Base-by-base conservation (phyloP, 441 rosid genomes). In the Geranium incanum region DNA sequence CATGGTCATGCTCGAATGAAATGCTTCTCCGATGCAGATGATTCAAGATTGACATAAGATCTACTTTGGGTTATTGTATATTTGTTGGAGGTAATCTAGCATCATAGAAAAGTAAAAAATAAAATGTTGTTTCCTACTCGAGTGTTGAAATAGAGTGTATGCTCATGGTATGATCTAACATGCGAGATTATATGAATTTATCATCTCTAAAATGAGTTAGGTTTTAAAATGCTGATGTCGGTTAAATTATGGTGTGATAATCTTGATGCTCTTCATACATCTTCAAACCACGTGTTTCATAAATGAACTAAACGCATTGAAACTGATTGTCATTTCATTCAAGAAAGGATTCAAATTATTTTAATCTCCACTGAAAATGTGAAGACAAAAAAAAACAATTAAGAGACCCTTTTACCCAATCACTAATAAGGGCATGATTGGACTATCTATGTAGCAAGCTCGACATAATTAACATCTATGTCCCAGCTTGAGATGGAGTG, bases 391-490 rank as follows among this genome's bases (percentile, higher is more conserved):
- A 23, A 23, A 23, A 23, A 23, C n/a, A n/a, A 95, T 23, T 23
- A 23, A 1, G 33, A 23, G 33, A 23, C 33, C 33, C 33, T 0
- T 23, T 23, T 23, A 23, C 33, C 33, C 33, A 23, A 23, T 23
- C 33, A 0, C 33, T 23, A 23, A 23, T 23, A 23, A n/a, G 33
- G 33, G 33, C 33, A 23, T 23, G 33, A 23, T 0, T 23, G 33
- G 33, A 23, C 33, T 23, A 23, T 23, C 33, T 60, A 95, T 92
- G 99, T 82, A 23, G 33, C 33, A 23, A 90, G 12, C 88, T 95
- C 45, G 90, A 88, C 79, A 89, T 95, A 96, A 23, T 23, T 23
- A 23, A 23, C 33, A 23, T 23, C 0, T 23, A 23, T 23, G 33
- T 1, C 33, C 33, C 33, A 23, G 1, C 33, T 23, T 23, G 33